A percentile compares a stretch with the other conserved stretches of the same genome.
phyloP scores from a whole-genome alignment of 805 yeast genomes.

The Spencermartinsiella europaea region DNA sequence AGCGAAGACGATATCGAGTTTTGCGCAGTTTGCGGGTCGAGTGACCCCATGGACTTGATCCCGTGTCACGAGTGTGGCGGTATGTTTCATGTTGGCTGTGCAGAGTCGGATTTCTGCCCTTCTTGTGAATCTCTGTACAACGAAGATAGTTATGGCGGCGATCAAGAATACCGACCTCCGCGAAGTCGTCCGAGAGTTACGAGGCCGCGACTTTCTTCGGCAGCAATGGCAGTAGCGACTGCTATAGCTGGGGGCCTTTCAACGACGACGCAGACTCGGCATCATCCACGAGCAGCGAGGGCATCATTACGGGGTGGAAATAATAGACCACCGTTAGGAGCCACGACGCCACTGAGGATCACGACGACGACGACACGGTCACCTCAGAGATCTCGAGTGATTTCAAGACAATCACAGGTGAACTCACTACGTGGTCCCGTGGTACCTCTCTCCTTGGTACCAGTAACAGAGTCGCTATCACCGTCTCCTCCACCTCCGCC shows the following conservation, averaged over 20 bases:
- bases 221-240: not conserved
- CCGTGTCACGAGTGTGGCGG: not conserved
- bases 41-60: not conserved
- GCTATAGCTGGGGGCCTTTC: not conserved
- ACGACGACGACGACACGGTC: not conserved
- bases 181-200: not conserved
- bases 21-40: not conserved
- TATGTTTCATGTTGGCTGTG: not conserved
- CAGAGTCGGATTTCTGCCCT: not conserved
- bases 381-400: not conserved
- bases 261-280: not conserved
- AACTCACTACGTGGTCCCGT: not conserved
- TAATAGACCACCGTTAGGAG: not conserved
- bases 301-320: no score
- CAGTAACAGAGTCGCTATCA: not conserved
- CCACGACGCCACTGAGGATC: not conserved
- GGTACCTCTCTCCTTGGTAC: not conserved
- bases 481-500: not conserved
- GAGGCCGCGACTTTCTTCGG: not conserved
- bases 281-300: no score
- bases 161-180: not conserved
- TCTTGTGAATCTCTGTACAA: not conserved
- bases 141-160: not conserved
- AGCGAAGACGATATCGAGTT: not conserved
- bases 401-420: not conserved